Conservation (phyloP, 2,329 filamentous ascomycete genomes). For the Phyllosticta citriasiana region DNA sequence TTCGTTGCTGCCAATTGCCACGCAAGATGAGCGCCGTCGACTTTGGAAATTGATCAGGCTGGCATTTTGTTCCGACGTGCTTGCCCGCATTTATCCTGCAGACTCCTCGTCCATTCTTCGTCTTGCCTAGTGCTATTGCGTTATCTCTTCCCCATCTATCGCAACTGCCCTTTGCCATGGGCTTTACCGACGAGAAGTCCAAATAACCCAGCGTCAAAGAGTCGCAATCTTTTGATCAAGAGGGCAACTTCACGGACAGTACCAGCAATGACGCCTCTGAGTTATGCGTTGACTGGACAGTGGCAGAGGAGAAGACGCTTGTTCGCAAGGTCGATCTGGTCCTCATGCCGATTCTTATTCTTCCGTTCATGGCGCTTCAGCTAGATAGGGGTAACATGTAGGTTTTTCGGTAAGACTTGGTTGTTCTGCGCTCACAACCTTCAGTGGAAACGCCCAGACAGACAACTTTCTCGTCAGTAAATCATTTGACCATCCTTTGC, state of each 20-base stretch:
- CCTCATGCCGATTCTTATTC: conserved; percentile 23
- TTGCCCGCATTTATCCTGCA: neutral
- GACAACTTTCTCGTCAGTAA: conserved; percentile 18
- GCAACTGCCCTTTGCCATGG: neutral
- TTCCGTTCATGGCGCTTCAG: conserved; percentile 25
- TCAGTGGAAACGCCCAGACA: conserved; percentile 16
- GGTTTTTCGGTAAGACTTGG: neutral
- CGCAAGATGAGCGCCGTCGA: neutral
- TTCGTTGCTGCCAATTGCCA: neutral
- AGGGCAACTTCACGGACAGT: neutral
- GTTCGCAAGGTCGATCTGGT: conserved; percentile 23
- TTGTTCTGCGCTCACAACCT: neutral
- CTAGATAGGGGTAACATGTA: conserved; percentile 22
- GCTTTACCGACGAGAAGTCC: neutral
- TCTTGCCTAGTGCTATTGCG: neutral
- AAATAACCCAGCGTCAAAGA: neutral
- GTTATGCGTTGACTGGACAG: conserved; percentile 13
- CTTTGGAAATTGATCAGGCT: neutral
- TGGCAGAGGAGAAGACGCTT: conserved; percentile 19
- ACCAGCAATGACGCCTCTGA: neutral
- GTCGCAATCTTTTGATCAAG: neutral
- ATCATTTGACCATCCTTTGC: too few species aligned
- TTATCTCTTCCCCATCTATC: neutral
- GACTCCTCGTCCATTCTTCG: neutral
- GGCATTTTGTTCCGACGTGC: neutral